Conservation (phyloP, 2,329 filamentous ascomycete species). For the Ceratocystis ficicola region DNA sequence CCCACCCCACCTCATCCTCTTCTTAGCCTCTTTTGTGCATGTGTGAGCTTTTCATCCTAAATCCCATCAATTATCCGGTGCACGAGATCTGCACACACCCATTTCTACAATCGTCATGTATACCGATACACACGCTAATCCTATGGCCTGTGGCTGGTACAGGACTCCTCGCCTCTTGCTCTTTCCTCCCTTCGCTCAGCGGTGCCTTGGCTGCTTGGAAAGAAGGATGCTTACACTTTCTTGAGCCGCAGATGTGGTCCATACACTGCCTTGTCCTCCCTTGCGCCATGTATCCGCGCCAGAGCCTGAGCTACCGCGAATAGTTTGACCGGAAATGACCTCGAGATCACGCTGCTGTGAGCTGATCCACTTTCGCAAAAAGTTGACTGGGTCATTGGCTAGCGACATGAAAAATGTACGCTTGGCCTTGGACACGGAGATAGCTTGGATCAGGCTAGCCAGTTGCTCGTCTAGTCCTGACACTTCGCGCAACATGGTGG, state of each 20-base stretch:
- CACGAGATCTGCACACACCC: no score
- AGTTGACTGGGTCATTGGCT: conserved; percentile 68
- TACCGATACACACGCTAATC: no score
- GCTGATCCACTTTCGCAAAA: conserved; percentile 77
- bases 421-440: conserved; percentile 76
- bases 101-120: no score
- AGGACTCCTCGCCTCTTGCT: background rate
- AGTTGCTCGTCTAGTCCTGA: conserved; percentile 71
- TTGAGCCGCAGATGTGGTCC: conserved; percentile 45
- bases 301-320: conserved; percentile 39
- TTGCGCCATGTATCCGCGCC: conserved; percentile 56
- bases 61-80: background rate
- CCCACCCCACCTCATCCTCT: background rate
- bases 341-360: conserved; percentile 86
- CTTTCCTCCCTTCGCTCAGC: background rate
- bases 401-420: conserved; percentile 75
- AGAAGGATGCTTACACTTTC: conserved; percentile 53
- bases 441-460: conserved; percentile 67
- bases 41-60: background rate
- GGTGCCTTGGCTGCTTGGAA: conserved; percentile 36
- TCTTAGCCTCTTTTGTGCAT: background rate
- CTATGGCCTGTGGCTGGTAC: background rate
- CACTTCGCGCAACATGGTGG: conserved; percentile 63
- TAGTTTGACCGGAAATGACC: conserved; percentile 71
- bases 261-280: conserved; percentile 43